Evolutionary conservation across 2,329 filamentous ascomycete species (phyloP), one percentile per base, ranked within the genome.

Genomic region (Fusarium armeniacum): DNA sequence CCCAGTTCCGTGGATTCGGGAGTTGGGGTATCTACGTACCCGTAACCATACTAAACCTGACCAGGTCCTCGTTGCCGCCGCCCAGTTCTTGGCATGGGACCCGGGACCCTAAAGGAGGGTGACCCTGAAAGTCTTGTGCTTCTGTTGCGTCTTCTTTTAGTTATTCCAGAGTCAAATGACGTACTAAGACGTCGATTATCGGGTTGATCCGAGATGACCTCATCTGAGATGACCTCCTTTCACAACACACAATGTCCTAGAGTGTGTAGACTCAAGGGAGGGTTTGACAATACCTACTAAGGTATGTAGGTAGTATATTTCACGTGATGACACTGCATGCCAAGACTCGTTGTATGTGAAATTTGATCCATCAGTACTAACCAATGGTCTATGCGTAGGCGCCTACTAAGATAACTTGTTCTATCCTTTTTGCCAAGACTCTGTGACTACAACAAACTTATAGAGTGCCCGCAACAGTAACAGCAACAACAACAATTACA

Each of bases 31-130:
- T 20, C 22, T 18, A 18, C 15, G n/a, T 28, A 26, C 24, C 30
- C 32, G n/a, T 20, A 3, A 18, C 46, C 11, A 6, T 40, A 28
- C 33, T 61, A 50, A 22, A 22, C 20, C 38, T n/a, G 35, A 32
- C n/a, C 32, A 20, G 24, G 67, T 67, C 61, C 70, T 24, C 71
- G 69, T 69, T 67, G 63, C 69, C 60, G 63, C 71, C 62, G 63
- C 71, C 62, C 69, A 73, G 66, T 65, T 65, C 71, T 73, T 73
- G 71, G 71, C 71, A 53, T 20, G 28, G 32, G 10, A 24, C 18
- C 20, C 26, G 10, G 35, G 35, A 9, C 12, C 36, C 22, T 24
- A 20, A 18, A 26, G 35, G 44, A 70, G 53, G 50, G 45, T 57
- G 67, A 70, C 67, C 67, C 67, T 70, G 62, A 64, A 70, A 70